phyloP scores from a whole-genome alignment of 805 yeast species.

The Debaryomyces maramus region DNA sequence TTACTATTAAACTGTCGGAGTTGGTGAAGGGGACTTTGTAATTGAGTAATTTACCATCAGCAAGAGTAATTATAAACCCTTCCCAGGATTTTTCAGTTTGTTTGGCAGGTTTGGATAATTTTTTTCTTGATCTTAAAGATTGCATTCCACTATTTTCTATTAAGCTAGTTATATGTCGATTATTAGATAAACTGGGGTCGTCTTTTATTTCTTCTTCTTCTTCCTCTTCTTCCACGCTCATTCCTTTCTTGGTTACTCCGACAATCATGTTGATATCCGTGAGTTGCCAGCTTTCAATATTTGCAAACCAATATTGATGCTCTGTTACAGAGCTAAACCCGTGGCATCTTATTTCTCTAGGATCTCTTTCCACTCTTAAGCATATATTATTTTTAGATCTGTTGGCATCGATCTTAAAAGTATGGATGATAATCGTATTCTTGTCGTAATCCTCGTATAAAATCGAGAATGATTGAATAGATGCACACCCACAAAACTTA shows the following conservation, averaged over 20 bases:
- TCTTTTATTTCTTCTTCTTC: constrained; percentile 23
- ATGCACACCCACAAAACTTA: constrained; percentile 86
- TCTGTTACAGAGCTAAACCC: constrained; percentile 79
- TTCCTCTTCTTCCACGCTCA: constrained; percentile 21
- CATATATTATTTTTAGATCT: constrained; percentile 79
- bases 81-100: constrained; percentile 52
- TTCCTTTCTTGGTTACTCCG: constrained; percentile 46
- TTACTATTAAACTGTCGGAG: constrained; percentile 45
- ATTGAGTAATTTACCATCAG: constrained; percentile 60
- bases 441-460: constrained; percentile 65
- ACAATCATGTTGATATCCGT: constrained; percentile 76
- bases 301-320: constrained; percentile 62
- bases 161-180: background rate
- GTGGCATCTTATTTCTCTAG: constrained; percentile 84
- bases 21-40: constrained; percentile 58
- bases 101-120: background rate
- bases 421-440: constrained; percentile 64
- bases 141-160: constrained; percentile 14
- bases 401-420: constrained; percentile 63
- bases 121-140: constrained; percentile 21
- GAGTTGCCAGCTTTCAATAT: constrained; percentile 76
- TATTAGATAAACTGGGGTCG: background rate
- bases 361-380: constrained; percentile 87
- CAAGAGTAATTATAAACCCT: constrained; percentile 70
- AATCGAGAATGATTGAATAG: constrained; percentile 69